Conservation (phyloP, 2,329 filamentous ascomycete species). For the Neopestalotiopsis sp. region DNA sequence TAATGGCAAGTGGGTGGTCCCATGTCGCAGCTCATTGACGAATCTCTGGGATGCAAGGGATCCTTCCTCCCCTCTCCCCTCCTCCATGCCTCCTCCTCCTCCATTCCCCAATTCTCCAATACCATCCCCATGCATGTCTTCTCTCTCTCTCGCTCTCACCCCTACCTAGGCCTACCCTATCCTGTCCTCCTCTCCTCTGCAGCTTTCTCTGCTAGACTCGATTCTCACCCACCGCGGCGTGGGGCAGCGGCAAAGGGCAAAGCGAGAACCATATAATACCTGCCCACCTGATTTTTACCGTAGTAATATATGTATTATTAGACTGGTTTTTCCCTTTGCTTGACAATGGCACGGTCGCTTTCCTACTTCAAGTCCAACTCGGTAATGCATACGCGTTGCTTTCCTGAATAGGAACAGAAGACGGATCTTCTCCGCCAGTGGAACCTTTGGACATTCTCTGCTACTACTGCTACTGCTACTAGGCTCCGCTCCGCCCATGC, state of each 20-base stretch:
- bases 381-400: neutral
- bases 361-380: neutral
- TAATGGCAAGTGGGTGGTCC: neutral
- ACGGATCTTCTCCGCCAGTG: neutral
- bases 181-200: too few species aligned
- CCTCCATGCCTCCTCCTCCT: neutral
- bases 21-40: conserved; percentile 7
- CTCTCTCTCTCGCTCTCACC: neutral
- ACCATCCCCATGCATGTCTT: neutral
- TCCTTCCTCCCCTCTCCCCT: neutral
- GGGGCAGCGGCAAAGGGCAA: too few species aligned
- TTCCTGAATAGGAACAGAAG: neutral
- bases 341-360: too few species aligned
- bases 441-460: neutral
- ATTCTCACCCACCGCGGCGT: too few species aligned
- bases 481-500: neutral
- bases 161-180: neutral
- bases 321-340: too few species aligned
- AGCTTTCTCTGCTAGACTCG: too few species aligned
- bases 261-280: too few species aligned
- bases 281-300: too few species aligned
- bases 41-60: conserved; percentile 4
- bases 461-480: too few species aligned
- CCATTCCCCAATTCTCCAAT: neutral
- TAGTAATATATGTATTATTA: too few species aligned